Percentiles rank a stretch among this genome's conserved stretches.
Evolutionary conservation across 441 rosid genomes (phyloP).

Genomic region (Mallotus repandus): DNA sequence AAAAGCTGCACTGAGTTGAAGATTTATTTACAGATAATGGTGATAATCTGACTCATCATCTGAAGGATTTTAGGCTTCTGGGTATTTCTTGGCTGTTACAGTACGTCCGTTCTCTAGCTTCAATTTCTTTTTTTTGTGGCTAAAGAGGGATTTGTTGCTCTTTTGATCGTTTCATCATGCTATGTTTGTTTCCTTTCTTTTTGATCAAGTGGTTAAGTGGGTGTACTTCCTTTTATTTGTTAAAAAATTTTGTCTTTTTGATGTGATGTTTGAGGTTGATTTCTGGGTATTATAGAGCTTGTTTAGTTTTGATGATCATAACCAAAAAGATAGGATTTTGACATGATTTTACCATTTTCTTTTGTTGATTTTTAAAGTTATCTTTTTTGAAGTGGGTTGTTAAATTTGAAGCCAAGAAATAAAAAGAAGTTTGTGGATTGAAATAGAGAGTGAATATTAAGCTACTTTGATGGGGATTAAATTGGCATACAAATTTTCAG

Average conservation of each 20-base stretch:
- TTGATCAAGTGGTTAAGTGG: background rate
- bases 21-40: constrained; percentile 4
- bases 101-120: constrained; percentile 8
- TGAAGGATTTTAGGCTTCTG: constrained; percentile 8
- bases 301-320: background rate
- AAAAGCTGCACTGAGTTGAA: background rate
- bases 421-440: background rate
- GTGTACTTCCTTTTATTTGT: background rate
- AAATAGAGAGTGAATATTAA: background rate
- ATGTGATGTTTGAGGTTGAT: constrained; percentile 4
- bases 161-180: background rate
- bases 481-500: background rate
- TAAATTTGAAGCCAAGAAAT: background rate
- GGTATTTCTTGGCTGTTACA: background rate
- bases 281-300: background rate
- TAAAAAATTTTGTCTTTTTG: background rate
- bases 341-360: background rate
- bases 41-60: constrained; percentile 10
- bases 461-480: constrained; percentile 4
- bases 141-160: background rate
- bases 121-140: background rate
- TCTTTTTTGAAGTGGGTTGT: background rate
- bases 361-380: background rate
- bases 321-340: background rate
- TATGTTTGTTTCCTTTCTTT: background rate